phyloP scores from a whole-genome alignment of 352 stramenopile species.

The Phytophthora sp. region DNA sequence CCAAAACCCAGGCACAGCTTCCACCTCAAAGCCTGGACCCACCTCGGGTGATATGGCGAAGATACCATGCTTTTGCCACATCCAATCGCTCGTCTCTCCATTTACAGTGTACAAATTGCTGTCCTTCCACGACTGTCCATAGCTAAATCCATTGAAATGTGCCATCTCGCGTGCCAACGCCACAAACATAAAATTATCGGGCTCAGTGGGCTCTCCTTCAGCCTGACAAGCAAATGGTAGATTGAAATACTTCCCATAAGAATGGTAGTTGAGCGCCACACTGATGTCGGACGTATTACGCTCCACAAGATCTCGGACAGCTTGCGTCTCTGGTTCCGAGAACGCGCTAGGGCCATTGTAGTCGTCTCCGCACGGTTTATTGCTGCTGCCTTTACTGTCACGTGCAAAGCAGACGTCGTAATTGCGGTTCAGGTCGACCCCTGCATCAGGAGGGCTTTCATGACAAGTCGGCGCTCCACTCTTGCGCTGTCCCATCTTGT shows the following conservation, averaged over 20 bases:
- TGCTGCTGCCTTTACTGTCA: constrained; percentile 71
- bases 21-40: constrained; percentile 60
- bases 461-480: constrained; percentile 55
- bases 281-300: constrained; percentile 53
- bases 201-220: constrained; percentile 46
- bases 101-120: constrained; percentile 89
- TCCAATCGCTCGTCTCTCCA: constrained; percentile 89
- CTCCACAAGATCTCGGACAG: constrained; percentile 74
- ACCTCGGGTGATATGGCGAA: constrained; percentile 89
- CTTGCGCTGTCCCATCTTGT: constrained; percentile 70
- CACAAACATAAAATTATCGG: constrained; percentile 52
- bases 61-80: constrained; percentile 81
- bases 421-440: constrained; percentile 87
- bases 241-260: constrained; percentile 86
- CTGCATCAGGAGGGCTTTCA: constrained; percentile 43
- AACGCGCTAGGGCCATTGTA: constrained; percentile 72
- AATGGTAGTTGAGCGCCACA: constrained; percentile 84
- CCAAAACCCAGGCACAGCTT: constrained; percentile 66
- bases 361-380: constrained; percentile 72
- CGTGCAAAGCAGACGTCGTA: constrained; percentile 82
- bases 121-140: constrained; percentile 83
- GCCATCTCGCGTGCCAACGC: constrained; percentile 73
- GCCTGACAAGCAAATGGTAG: constrained; percentile 82
- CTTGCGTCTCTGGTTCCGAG: constrained; percentile 83
- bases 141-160: constrained; percentile 73